Percentiles rank a stretch among this genome's conserved stretches.
Conservation (phyloP, 225 moss, liverwort and hornwort genomes). For the Bryoerythrophyllum caledonicum region DNA sequence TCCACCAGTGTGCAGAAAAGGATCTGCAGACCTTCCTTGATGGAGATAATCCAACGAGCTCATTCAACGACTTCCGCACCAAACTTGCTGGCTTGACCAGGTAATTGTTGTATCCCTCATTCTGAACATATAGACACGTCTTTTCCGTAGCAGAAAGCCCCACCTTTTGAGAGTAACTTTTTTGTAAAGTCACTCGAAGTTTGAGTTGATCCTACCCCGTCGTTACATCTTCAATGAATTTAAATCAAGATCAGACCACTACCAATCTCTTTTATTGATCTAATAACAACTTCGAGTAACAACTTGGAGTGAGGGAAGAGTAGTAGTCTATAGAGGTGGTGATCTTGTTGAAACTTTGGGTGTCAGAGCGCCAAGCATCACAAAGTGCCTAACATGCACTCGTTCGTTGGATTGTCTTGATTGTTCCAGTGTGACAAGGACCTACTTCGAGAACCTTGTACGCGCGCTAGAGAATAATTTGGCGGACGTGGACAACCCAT, state of each 20-base stretch:
- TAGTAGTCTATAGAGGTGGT: too few relatives aligned
- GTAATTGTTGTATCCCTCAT: slow-evolving; percentile 15
- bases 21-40: slow-evolving; percentile 88
- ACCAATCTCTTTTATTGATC: too few relatives aligned
- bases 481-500: slow-evolving; percentile 70
- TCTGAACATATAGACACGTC: background rate
- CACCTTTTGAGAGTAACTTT: background rate
- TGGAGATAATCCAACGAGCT: slow-evolving; percentile 60
- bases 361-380: too few relatives aligned
- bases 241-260: too few relatives aligned
- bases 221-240: too few relatives aligned
- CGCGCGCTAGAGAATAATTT: slow-evolving; percentile 79
- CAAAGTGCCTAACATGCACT: background rate
- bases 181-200: too few relatives aligned
- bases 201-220: too few relatives aligned
- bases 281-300: too few relatives aligned
- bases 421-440: slow-evolving; percentile 75
- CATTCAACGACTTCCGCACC: slow-evolving; percentile 96
- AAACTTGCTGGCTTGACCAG: slow-evolving; percentile 98
- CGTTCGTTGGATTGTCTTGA: background rate
- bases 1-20: slow-evolving; percentile 98
- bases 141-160: background rate
- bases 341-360: too few relatives aligned
- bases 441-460: slow-evolving; percentile 97
- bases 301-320: too few relatives aligned